phyloP scores from a whole-genome alignment of 2,329 filamentous ascomycete genomes.

The Xylariaceae sp. region DNA sequence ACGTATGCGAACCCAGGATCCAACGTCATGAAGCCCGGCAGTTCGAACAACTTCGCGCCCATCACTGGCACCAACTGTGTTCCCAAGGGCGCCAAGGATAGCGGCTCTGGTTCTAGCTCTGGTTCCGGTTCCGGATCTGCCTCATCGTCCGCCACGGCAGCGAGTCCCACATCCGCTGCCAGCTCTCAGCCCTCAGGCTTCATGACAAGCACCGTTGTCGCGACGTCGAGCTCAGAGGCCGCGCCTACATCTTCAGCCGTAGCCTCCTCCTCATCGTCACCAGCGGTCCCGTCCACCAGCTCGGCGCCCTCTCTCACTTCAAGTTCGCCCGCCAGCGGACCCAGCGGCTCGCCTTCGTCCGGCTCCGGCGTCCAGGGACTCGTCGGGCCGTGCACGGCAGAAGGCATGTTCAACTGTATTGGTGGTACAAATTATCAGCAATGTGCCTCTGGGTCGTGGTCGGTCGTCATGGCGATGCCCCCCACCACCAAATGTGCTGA shows the following conservation, averaged over 20 bases:
- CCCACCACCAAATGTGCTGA: conserved; percentile 38
- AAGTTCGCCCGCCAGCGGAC: conserved; percentile 14
- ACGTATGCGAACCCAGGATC: conserved; percentile 68
- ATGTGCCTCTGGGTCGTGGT: conserved; percentile 43
- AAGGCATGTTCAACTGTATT: conserved; percentile 46
- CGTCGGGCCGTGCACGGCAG: conserved; percentile 39
- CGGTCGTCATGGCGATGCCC: conserved; percentile 36
- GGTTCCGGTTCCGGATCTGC: conserved; percentile 17
- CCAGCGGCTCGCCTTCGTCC: conserved; percentile 16
- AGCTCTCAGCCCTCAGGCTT: background rate
- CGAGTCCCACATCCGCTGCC: background rate
- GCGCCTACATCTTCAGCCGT: conserved; percentile 10
- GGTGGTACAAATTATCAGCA: conserved; percentile 42
- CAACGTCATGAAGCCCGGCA: conserved; percentile 51
- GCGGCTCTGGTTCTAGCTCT: conserved; percentile 17
- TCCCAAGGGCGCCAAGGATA: conserved; percentile 39
- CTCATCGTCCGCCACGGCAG: conserved; percentile 10
- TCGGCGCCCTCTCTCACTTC: conserved; percentile 11
- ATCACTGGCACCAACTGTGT: conserved; percentile 36
- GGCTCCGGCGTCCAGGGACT: conserved; percentile 28
- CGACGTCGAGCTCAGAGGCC: conserved; percentile 16
- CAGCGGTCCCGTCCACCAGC: background rate
- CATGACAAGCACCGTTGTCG: conserved; percentile 16
- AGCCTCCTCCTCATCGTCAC: conserved; percentile 20
- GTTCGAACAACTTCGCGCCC: conserved; percentile 41